Evolutionary conservation across 2,329 filamentous ascomycete genomes (phyloP).

Genomic region (Orbilia brochopaga): DNA sequence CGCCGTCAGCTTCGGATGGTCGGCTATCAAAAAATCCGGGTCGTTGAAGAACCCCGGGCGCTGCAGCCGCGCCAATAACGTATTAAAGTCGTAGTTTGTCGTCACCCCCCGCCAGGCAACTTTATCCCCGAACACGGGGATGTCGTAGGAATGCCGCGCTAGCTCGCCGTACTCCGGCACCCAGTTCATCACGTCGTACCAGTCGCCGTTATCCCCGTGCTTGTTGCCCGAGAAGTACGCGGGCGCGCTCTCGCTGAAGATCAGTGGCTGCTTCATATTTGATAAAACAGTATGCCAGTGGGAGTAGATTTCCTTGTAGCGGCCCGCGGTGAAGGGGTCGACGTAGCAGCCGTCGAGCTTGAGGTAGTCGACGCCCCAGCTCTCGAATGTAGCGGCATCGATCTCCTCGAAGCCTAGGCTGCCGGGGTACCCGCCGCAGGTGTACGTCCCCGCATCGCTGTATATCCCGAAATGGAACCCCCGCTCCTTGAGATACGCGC

Average conservation of each 20-base stretch:
- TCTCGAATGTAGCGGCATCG: constrained; percentile 59
- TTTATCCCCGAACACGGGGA: constrained; percentile 59
- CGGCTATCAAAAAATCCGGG: constrained; percentile 58
- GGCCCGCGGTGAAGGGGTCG: constrained; percentile 16
- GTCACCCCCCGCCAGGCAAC: constrained; percentile 62
- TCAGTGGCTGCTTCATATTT: constrained; percentile 57
- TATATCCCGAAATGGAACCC: constrained; percentile 62
- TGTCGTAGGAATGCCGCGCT: constrained; percentile 60
- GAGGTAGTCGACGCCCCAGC: constrained; percentile 59
- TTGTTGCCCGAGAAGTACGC: constrained; percentile 59
- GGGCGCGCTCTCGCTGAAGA: constrained; percentile 61
- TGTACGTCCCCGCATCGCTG: constrained; percentile 60
- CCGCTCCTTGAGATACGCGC: constrained; percentile 57
- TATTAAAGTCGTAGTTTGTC: constrained; percentile 61
- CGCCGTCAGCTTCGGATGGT: constrained; percentile 57
- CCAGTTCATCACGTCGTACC: constrained; percentile 62
- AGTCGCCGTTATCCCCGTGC: constrained; percentile 58
- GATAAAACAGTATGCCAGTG: constrained; percentile 60
- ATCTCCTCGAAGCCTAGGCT: constrained; percentile 59
- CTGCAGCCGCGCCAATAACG: constrained; percentile 59
- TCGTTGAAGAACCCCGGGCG: constrained; percentile 58
- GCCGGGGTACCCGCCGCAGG: constrained; percentile 61
- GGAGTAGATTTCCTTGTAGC: constrained; percentile 56
- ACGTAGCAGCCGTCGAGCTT: constrained; percentile 60
- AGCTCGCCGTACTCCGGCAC: constrained; percentile 59